Base-by-base conservation (phyloP, 306 rosid species). In the Rosa chinensis region DNA sequence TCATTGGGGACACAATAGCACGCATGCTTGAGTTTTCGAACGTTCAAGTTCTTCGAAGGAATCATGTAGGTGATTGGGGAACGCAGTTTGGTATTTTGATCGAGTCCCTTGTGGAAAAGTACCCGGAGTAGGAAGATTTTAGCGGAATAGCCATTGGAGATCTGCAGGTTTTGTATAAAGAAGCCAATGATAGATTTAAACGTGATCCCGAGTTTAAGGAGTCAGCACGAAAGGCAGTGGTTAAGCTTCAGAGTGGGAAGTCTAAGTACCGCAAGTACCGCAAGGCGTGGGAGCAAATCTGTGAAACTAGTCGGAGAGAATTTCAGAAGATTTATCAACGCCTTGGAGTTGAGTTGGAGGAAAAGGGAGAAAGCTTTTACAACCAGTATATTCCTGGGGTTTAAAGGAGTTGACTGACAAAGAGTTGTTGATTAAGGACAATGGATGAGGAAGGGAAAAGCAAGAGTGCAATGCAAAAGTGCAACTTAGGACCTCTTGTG, bases 61-160 rank as follows among this genome's bases (percentile, higher is more conserved):
- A 94, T 79, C 99, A 92, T 89, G 92, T 94, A 80, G 97, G 99
- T 71, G 99, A 94, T 69, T 94, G 99, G 97, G 99, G 99, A 72
- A 28, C 9, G 89, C 92, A 94, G 97, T 92, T 92, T 67, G 99
- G 97, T 28, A 94, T 94, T 97, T 84, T 94, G 88, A 92, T 94
- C 43, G 89, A 89, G 70, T 92, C 72, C 83, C 97, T 92, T 71
- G 91, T 91, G 78, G 97, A 92, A 78, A 94, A 80, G 20, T 89
- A 88, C 82, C 93, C 99, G 20, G 82, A 89, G 70, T 79, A 77
- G 70, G 93, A 92, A 80, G 86, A 92, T 72, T 89, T 86, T 76
- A 87, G 84, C 73, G 97, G 80, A 84, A 77, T 89, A 10, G 97
- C 89, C 66, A 83, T 92, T 73, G 98, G 95, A 81, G 98, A 94